Base-by-base conservation (phyloP, 2,329 filamentous ascomycete species). In the Ceratocystis albifundus region DNA sequence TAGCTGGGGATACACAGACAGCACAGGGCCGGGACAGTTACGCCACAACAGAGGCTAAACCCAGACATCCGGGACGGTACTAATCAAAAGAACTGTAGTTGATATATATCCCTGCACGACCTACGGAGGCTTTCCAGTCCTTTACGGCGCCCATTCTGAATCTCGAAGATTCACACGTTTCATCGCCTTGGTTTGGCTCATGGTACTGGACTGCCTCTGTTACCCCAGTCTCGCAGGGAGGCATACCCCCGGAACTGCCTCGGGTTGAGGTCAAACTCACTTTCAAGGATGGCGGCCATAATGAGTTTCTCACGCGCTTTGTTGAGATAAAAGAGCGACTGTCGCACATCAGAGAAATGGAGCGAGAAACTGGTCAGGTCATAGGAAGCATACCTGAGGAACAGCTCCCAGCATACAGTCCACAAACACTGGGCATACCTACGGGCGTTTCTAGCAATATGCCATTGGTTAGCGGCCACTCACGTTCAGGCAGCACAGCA, bases 271-370 rank as follows among this genome's bases (percentile, higher is more conserved):
- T 96, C 70, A 91, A 89, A 74, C 82, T 96, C 71, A 91, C 87
- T 25, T 97, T 97, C 79, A 92, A 91, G 73, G 92, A 97, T 69
- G 93, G 93, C 55, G 93, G 93, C n/a, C 92, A 92, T 67, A 94
- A 88, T 74, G 91, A 96, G 71, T 97, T 96, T 73, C 87, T 92
- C 71, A 83, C 84, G 63, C 84, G 84, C 64, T 96, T 92, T 72
- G 90, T 95, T 71, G 82, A 88, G 66, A 85, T 96, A 70, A 91
- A 90, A 73, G 92, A 96, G 73, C 83, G 90, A 5, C 77, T 96
- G 66, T 83, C 88, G 70, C 90, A 96, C 71, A 90, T 87, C 6
- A 84, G 91, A 46, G 89, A 94, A 66, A 82, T 88, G 67, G 86
- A 87, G 41, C 77, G 86, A 66, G 87, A 88, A 71, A 84, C 81